Conservation (phyloP, 352 stramenopile genomes). For the Pythium coloratum region DNA sequence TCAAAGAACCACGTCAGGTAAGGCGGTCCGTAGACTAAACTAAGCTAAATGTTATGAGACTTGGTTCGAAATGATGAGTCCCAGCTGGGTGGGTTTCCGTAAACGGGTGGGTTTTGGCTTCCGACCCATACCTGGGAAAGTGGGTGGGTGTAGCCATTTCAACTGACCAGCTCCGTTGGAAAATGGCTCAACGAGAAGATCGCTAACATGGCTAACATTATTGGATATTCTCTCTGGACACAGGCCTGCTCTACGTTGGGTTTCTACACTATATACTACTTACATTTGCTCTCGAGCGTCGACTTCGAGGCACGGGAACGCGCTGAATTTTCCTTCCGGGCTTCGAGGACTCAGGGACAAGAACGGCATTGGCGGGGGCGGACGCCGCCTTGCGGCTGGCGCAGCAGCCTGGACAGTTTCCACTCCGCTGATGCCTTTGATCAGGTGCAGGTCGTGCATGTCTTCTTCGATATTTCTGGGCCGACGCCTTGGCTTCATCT, state of each 20-base stretch:
- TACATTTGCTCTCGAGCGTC: slow-evolving; percentile 6
- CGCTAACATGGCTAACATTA: background rate
- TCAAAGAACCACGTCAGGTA: background rate
- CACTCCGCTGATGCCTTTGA: background rate
- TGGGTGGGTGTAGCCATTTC: background rate
- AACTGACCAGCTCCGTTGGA: background rate
- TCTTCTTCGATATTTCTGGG: slow-evolving; percentile 59
- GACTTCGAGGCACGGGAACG: slow-evolving; percentile 8
- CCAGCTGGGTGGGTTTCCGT: background rate
- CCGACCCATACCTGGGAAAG: background rate
- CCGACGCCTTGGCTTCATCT: slow-evolving; percentile 41
- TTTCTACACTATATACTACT: slow-evolving; percentile 4
- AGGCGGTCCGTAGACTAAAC: background rate
- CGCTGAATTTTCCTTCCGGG: slow-evolving; percentile 14
- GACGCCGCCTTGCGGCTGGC: background rate
- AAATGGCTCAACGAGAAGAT: background rate
- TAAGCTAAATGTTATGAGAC: background rate
- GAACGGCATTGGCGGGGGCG: slow-evolving; percentile 13
- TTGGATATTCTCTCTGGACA: background rate
- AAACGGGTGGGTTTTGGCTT: background rate
- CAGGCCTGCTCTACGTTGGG: background rate
- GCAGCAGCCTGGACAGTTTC: background rate
- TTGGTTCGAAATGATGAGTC: background rate
- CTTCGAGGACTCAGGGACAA: slow-evolving; percentile 13
- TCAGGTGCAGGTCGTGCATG: slow-evolving; percentile 35